Base-by-base conservation (phyloP, 495 filamentous ascomycete genomes). In the Penicillium canariense region DNA sequence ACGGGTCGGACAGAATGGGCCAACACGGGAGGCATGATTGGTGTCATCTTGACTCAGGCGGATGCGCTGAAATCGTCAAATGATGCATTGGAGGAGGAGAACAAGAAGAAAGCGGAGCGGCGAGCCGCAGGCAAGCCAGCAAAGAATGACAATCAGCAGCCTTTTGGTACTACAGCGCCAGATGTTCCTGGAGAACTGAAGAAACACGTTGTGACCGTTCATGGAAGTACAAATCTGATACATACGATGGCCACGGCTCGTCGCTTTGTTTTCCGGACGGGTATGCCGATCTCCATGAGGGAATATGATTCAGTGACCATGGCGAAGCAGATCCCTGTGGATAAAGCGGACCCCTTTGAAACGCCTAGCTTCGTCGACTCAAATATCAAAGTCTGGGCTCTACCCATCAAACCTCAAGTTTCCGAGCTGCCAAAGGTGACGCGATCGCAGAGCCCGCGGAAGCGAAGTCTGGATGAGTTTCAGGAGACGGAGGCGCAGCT, bases 251-350 rank as follows among this genome's bases (percentile, higher is more conserved):
- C 91, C 27, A 88, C 89, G 0, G 84, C 88, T n/a, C 80, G 94
- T 34, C 72, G 84, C 27, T 97, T 96, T 68, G 80, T 98, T n/a
- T 93, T 97, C 64, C 78, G 94, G 23, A 89, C 86, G 62, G 85
- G 86, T 0, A 78, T 93, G 65, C 90, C 91, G 1, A 36, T 96
- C 2, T 70, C 65, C 18, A 77, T 83, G 22, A 76, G 78, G 42
- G 94, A 97, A 68, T 77, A 88, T 50, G 74, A 73, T 32, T 52
- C 71, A 18, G 77, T 79, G 38, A 74, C 63, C 48, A 44, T 67
- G 18, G 54, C 49, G 6, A 69, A 61, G 50, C 39, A 50, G 27
- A 38, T 38, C 18, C 50, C 43, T 27, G 50, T 23, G 35, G 53
- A 46, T 12, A 27, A 54, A 50, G 61, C 65, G 32, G 72, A 77